A percentile compares a stretch with the other conserved stretches of the same genome.
Conservation (phyloP, 768 basidiomycete genomes). For the Dioszegia aurantiaca region DNA sequence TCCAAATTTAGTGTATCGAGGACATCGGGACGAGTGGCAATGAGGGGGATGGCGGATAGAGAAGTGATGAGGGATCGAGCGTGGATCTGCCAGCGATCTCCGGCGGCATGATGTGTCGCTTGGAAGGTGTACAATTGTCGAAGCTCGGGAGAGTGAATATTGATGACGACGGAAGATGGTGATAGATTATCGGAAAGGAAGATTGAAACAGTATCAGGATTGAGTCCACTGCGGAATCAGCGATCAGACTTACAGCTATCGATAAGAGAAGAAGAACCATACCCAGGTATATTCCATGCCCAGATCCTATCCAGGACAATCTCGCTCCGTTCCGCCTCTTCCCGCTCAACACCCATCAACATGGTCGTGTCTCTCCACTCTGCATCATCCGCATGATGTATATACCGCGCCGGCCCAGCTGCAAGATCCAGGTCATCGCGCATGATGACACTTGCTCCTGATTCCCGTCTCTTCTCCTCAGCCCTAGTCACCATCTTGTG, state of each 20-base stretch:
- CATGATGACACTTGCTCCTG: slow-evolving; percentile 10
- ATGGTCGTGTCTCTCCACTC: slow-evolving; percentile 51
- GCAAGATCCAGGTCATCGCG: slow-evolving; percentile 10
- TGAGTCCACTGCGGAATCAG: slow-evolving; percentile 4
- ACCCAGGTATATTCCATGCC: slow-evolving; percentile 36
- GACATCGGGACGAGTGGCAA: slow-evolving; percentile 63
- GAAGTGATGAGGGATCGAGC: slow-evolving; percentile 54
- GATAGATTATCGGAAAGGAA: slow-evolving; percentile 38
- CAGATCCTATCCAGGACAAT: slow-evolving; percentile 40
- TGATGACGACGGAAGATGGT: slow-evolving; percentile 26
- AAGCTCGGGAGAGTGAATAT: slow-evolving; percentile 27
- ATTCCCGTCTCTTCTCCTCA: slow-evolving; percentile 11
- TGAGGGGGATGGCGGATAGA: slow-evolving; percentile 61
- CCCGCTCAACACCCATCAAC: slow-evolving; percentile 49
- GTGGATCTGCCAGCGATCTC: slow-evolving; percentile 15
- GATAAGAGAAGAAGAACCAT: slow-evolving; percentile 11
- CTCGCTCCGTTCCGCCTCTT: slow-evolving; percentile 29
- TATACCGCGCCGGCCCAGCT: slow-evolving; percentile 17
- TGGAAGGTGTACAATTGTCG: slow-evolving; percentile 29
- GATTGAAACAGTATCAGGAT: slow-evolving; percentile 3
- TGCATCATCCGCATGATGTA: slow-evolving; percentile 24
- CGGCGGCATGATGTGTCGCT: slow-evolving; percentile 3
- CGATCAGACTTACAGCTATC: slow-evolving; percentile 9
- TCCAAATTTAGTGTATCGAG: slow-evolving; percentile 70
- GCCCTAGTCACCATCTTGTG: not conserved